phyloP scores from a whole-genome alignment of 2,329 filamentous ascomycete genomes.

The Diaporthe australafricana region DNA sequence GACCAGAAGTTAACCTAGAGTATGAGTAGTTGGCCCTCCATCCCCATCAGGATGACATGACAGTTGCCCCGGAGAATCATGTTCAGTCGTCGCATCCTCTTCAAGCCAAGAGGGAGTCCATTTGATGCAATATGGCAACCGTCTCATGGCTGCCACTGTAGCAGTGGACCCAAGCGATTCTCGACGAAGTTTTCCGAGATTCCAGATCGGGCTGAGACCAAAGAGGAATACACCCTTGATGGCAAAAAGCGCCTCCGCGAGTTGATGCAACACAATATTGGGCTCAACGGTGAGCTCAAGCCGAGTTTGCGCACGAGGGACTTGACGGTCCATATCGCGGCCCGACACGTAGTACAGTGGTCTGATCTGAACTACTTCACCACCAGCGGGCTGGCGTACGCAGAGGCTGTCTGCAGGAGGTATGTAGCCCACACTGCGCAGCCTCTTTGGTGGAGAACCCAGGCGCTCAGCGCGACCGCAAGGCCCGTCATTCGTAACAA shows the following conservation, averaged over 20 bases:
- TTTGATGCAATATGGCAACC: background rate
- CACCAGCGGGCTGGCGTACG: background rate
- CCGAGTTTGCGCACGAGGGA: background rate
- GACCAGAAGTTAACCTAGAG: background rate
- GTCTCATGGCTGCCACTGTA: background rate
- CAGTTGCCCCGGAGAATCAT: constrained; percentile 8
- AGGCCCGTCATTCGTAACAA: constrained; percentile 25
- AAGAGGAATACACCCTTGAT: background rate
- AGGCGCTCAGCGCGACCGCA: background rate
- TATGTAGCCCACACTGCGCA: constrained; percentile 17
- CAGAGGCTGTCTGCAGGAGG: constrained; percentile 27
- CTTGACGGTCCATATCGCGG: background rate
- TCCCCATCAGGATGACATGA: constrained; percentile 26
- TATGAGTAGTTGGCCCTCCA: background rate
- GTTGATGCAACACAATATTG: constrained; percentile 22
- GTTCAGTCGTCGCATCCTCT: constrained; percentile 27
- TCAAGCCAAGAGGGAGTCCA: background rate
- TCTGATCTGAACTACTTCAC: constrained; percentile 28
- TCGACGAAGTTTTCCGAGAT: background rate
- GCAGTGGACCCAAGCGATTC: constrained; percentile 18
- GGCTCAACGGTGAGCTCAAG: constrained; percentile 12
- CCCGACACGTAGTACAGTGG: constrained; percentile 7
- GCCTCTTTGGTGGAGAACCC: constrained; percentile 29
- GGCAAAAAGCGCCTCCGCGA: background rate
- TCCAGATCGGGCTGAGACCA: background rate